Base-by-base conservation (phyloP, 1,284 basidiomycete genomes). In the Ustilago sp. region DNA sequence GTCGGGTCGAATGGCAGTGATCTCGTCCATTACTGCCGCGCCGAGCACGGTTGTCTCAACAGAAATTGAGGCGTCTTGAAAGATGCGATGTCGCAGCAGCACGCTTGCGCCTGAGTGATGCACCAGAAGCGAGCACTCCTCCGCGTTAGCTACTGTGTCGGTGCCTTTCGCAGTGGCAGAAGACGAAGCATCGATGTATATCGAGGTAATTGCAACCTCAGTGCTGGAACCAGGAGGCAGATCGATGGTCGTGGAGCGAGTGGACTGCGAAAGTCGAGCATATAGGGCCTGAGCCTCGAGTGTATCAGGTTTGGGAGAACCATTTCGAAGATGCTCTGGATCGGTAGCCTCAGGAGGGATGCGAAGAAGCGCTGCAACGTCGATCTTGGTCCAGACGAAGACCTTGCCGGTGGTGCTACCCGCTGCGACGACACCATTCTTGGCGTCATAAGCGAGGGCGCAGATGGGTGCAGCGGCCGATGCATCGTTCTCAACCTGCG, bases 391-490 rank as follows among this genome's bases (percentile, higher is more conserved):
- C 84, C 84, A 85, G 17, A 84, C 72, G 28, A 80, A 67, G 38
- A 85, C n/a, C 11, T 73, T 63, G 50, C 84, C 84, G 41, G 58
- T 50, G 32, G 65, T 66, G n/a, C 61, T 80, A 28, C 77, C 84
- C 3, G 84, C 83, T 7, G 62, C 75, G 6, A 85, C 50, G 34
- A 81, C 63, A 36, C 84, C 84, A 12, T 52, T 54, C n/a, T 55
- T 72, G 2, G 82, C 71, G 51, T 79, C 74, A 52, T 79, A 82
- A 19, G 75, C 82, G 12, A 85, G 71, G n/a, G 71, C 75, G n/a
- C 66, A 74, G 28, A 77, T 64, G 17, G 75, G 71, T 31, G 63
- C 59, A 8, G 74, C 66, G 2, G 67, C 35, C 13, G 60, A 47
- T 0, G 64, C 54, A 12, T 71, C 68, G 38, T 35, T 65, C 53